Base-by-base conservation (phyloP, 2,329 filamentous ascomycete genomes). In the Kalaharituber pfeilii region DNA sequence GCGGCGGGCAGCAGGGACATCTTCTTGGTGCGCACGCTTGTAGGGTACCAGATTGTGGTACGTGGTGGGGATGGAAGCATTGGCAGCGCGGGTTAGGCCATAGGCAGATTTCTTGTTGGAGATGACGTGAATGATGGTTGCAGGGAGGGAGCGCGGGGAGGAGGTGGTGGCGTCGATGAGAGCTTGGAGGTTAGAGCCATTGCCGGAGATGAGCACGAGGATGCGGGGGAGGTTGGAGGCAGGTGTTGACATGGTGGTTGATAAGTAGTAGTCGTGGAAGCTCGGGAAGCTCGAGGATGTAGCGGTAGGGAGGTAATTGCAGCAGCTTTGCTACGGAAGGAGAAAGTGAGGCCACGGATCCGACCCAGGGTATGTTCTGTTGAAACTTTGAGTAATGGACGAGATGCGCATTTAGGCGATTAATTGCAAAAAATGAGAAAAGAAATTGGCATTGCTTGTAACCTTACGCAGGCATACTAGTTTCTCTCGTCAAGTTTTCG, bases 11-110 rank as follows among this genome's bases (percentile, higher is more conserved):
- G 76, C 73, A 15, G 70, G 62, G 66, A 80, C 57, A 68, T 70
- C 67, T 20, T 64, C 61, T 36, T 45, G 42, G 20, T 18, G 76
- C 69, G 62, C 86, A 76, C 59, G 84, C 56, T 86, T 86, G 69
- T 86, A 81, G 30, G 77, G 75, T 54, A 88, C 73, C 39, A 91
- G 76, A 68, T 89, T 89, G 73, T 89, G 86, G 71, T 89, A 89
- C 53, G 78, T 76, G 53, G 78, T 84, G 0, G 84, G 80, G 55
- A 93, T 88, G 30, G 67, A 64, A 52, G 77, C 79, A 45, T 72
- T 69, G 51, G 69, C 62, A 7, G 81, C 81, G 55, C 80, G 76
- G 57, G 75, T 71, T 57, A 84, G 73, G 42, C 81, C 81, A 62
- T 76, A 80, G 26, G 79, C 81, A 56, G 74, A 71, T 66, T 78